Conservation (phyloP, 306 rosid species). For the Mimosa bimucronata region DNA sequence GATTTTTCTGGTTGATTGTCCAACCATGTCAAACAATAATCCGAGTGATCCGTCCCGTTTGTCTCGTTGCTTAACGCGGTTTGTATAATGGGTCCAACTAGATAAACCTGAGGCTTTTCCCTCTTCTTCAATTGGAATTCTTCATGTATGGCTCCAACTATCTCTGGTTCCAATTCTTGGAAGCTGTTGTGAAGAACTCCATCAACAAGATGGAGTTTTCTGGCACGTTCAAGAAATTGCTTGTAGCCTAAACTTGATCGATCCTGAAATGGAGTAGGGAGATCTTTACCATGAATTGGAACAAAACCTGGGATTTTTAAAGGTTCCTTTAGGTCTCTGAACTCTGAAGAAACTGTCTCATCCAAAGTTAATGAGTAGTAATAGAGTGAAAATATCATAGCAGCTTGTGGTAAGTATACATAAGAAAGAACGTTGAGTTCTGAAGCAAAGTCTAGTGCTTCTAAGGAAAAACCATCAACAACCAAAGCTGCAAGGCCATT, state of each 20-base stretch:
- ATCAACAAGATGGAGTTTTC: background rate
- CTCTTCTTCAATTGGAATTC: background rate
- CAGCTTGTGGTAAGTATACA: conserved; percentile 29
- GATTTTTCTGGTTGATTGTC: conserved; percentile 33
- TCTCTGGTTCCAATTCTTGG: conserved; percentile 25
- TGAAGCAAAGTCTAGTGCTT: conserved; percentile 36
- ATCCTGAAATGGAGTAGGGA: conserved; percentile 5
- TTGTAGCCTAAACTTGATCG: background rate
- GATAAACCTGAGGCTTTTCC: conserved; percentile 16
- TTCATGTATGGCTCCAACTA: conserved; percentile 16
- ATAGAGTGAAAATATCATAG: conserved; percentile 22
- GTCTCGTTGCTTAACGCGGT: background rate
- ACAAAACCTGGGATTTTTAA: background rate
- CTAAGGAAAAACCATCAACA: conserved; percentile 18
- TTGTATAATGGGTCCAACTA: conserved; percentile 44
- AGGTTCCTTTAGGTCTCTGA: conserved; percentile 4
- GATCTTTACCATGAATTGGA: background rate
- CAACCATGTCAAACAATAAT: conserved; percentile 38
- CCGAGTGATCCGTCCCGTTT: background rate
- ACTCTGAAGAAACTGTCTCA: conserved; percentile 11
- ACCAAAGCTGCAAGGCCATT: background rate
- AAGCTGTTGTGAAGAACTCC: conserved; percentile 41
- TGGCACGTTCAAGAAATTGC: conserved; percentile 1
- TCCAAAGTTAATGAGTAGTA: background rate
- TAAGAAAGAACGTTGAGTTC: conserved; percentile 41